Conservation (phyloP, 805 yeast genomes). For the Scheffersomyces ergatensis region DNA sequence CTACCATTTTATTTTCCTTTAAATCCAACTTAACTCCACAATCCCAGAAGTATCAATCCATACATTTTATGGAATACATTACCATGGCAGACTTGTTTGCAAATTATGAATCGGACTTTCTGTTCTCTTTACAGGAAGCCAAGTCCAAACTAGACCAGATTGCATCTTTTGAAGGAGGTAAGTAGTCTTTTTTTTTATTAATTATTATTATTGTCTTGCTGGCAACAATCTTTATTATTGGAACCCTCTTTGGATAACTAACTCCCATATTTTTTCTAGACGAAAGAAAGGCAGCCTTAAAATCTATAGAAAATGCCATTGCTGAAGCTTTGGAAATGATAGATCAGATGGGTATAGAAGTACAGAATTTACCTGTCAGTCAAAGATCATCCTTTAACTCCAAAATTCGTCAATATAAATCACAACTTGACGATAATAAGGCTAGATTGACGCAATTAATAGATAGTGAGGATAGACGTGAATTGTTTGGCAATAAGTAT, state of each 20-base stretch:
- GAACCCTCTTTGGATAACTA: too few relatives aligned
- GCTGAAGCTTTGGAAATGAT: slow-evolving; percentile 79
- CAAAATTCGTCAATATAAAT: slow-evolving; percentile 68
- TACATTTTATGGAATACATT: background rate
- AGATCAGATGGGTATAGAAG: slow-evolving; percentile 86
- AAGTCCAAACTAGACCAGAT: slow-evolving; percentile 60
- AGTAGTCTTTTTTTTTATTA: too few relatives aligned
- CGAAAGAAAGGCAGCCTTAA: slow-evolving; percentile 52
- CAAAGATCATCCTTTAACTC: slow-evolving; percentile 70
- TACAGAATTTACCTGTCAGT: slow-evolving; percentile 76
- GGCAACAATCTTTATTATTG: too few relatives aligned
- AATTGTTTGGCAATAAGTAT: slow-evolving; percentile 63
- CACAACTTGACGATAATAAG: slow-evolving; percentile 58
- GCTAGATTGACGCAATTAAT: slow-evolving; percentile 50
- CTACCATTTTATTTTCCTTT: too few relatives aligned
- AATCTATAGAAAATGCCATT: slow-evolving; percentile 61
- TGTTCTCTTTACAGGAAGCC: slow-evolving; percentile 68
- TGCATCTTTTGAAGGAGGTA: slow-evolving; percentile 42
- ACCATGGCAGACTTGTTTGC: slow-evolving; percentile 53
- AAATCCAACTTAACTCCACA: too few relatives aligned
- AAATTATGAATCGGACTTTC: slow-evolving; percentile 69
- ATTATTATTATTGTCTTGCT: too few relatives aligned
- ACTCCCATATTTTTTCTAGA: too few relatives aligned
- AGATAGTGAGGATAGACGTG: slow-evolving; percentile 71
- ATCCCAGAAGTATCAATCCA: too few relatives aligned